Conservation (phyloP, 73 alveolate genomes). For the Tetrahymena elliotti region DNA sequence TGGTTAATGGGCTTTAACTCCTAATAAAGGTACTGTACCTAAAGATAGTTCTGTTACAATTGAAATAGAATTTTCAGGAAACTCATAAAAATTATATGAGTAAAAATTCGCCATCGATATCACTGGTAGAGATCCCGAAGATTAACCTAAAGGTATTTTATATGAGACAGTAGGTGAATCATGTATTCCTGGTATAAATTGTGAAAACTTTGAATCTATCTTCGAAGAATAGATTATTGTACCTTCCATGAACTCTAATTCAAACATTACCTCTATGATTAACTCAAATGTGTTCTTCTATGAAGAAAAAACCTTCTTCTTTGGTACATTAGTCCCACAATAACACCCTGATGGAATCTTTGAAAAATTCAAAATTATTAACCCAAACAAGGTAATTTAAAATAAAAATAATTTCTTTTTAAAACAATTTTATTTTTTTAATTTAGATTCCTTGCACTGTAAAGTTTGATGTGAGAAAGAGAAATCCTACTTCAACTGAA, state of each 20-base stretch:
- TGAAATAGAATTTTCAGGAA: conserved; percentile 87
- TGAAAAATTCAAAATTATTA: conserved; percentile 95
- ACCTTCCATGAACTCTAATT: conserved; percentile 83
- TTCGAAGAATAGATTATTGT: conserved; percentile 96
- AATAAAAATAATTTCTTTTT: not conserved
- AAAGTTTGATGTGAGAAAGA: conserved; percentile 72
- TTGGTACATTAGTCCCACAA: conserved; percentile 95
- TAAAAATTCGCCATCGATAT: conserved; percentile 90
- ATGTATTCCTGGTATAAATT: conserved; percentile 97
- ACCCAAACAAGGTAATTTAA: conserved; percentile 70
- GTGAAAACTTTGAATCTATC: conserved; percentile 88
- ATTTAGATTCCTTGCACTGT: conserved; percentile 26
- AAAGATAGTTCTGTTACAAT: conserved; percentile 84
- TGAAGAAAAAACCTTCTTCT: conserved; percentile 93
- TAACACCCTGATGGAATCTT: conserved; percentile 95
- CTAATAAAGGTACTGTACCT: conserved; percentile 85
- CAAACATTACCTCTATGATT: conserved; percentile 77
- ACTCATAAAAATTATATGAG: conserved; percentile 89
- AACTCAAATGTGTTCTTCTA: conserved; percentile 86
- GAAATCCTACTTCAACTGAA: conserved; percentile 92
- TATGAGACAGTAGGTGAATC: conserved; percentile 95
- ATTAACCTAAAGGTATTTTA: conserved; percentile 91
- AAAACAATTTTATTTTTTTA: conserved; percentile 33
- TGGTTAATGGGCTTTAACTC: conserved; percentile 85
- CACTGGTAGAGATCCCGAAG: conserved; percentile 93